Percentiles rank a stretch among this genome's conserved stretches.
These are phyloP conservation scores for Circinella umbellata DNA, from an alignment of 371 early-diverging fungal species.

Conservation along the genomic window DNA sequence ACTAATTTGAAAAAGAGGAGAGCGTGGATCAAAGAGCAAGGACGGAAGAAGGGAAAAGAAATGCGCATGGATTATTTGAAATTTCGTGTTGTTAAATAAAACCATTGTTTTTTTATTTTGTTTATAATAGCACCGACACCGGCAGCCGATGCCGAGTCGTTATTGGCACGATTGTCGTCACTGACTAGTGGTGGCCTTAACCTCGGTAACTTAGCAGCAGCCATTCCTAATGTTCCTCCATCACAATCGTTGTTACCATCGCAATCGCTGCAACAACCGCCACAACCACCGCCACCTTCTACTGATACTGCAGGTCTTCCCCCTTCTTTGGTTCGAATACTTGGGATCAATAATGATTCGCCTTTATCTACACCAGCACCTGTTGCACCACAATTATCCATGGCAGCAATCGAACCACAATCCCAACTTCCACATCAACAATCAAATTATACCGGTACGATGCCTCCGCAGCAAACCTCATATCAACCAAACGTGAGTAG, in stretches of 20 bases:
- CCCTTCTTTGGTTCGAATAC: conserved; percentile 39
- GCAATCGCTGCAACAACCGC: conserved; percentile 4
- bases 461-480: not conserved
- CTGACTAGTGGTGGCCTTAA: conserved; percentile 32
- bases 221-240: conserved; percentile 11
- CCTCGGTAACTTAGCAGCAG: conserved; percentile 28
- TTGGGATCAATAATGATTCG: conserved; percentile 34
- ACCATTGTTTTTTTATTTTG: not conserved
- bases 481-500: not conserved
- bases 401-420: not conserved
- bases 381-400: conserved; percentile 3
- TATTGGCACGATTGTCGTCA: conserved; percentile 37
- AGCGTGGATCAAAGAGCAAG: not conserved
- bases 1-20: not conserved
- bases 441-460: not conserved
- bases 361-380: conserved; percentile 11
- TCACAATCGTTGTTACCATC: conserved; percentile 3
- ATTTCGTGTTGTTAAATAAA: not conserved
- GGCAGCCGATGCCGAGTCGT: conserved; percentile 33
- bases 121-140: conserved; percentile 17
- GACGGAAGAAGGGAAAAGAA: not conserved
- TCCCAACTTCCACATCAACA: conserved; percentile 6
- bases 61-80: not conserved
- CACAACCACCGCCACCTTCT: conserved; percentile 2
- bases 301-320: conserved; percentile 26